These are phyloP conservation scores for Kodamaea suecica DNA, from an alignment of 1,139 yeast species.

Conservation along the genomic window DNA sequence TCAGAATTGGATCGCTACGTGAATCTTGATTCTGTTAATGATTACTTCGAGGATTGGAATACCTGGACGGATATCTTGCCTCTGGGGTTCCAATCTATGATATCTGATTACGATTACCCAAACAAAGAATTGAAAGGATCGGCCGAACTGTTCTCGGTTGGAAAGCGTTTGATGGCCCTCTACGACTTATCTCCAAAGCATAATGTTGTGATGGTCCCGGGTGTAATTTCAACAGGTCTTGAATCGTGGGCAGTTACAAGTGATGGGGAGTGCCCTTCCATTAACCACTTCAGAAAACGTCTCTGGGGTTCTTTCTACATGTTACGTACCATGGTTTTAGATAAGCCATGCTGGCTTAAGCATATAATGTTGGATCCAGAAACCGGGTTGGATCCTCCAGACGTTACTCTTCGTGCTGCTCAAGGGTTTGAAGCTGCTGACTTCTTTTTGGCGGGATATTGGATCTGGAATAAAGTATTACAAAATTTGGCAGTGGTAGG, in stretches of 20 bases:
- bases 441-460: constrained; percentile 93
- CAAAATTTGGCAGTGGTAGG: constrained; percentile 94
- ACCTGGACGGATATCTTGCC: constrained; percentile 69
- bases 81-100: constrained; percentile 54
- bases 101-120: constrained; percentile 50
- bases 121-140: constrained; percentile 45
- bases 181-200: constrained; percentile 54
- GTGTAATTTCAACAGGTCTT: constrained; percentile 91
- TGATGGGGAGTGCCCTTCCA: constrained; percentile 73
- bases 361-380: constrained; percentile 85
- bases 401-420: constrained; percentile 78
- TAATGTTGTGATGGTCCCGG: constrained; percentile 92
- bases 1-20: constrained; percentile 53
- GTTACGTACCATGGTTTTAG: constrained; percentile 88
- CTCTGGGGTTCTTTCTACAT: constrained; percentile 97
- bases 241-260: constrained; percentile 84
- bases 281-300: constrained; percentile 81
- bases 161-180: constrained; percentile 55
- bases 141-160: constrained; percentile 86
- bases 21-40: constrained; percentile 51
- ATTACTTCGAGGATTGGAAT: constrained; percentile 43
- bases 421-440: constrained; percentile 98
- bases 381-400: constrained; percentile 90
- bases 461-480: constrained; percentile 96
- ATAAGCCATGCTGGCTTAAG: constrained; percentile 89